phyloP scores from a whole-genome alignment of 1,284 basidiomycete genomes.

The Sanguinoderma infundibulare region DNA sequence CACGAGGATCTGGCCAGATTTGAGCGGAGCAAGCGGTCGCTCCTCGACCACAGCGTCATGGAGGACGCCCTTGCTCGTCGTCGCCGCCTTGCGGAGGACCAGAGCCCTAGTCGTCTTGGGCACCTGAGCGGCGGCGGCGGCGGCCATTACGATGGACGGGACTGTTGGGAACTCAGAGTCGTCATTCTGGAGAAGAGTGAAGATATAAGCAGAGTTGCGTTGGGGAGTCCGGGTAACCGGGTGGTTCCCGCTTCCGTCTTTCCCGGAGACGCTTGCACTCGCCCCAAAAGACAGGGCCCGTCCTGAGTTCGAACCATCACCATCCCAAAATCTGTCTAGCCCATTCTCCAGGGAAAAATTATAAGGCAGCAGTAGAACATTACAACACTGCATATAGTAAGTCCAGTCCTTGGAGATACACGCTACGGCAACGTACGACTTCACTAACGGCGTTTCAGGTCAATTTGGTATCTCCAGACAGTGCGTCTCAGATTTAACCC shows the following conservation, averaged over 20 bases:
- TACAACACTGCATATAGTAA: background rate
- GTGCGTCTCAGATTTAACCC: no score
- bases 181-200: background rate
- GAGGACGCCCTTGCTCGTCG: constrained; percentile 41
- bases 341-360: background rate
- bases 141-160: constrained; percentile 7
- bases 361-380: no score
- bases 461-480: background rate
- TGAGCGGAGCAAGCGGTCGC: constrained; percentile 51
- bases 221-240: constrained; percentile 5
- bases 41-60: constrained; percentile 60
- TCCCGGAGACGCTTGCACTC: background rate
- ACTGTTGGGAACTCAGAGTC: background rate
- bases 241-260: constrained; percentile 2
- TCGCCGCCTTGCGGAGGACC: constrained; percentile 43
- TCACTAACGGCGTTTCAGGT: background rate
- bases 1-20: constrained; percentile 64
- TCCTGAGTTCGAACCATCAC: background rate
- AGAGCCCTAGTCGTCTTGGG: constrained; percentile 39
- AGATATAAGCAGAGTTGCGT: background rate
- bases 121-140: constrained; percentile 10
- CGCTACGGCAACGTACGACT: background rate
- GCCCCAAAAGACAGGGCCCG: background rate
- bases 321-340: background rate
- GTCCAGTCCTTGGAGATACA: background rate